Evolutionary conservation across 768 basidiomycete genomes (phyloP), one percentile per base, ranked within the genome.

Genomic region (Xerocomellus chrysenteron): DNA sequence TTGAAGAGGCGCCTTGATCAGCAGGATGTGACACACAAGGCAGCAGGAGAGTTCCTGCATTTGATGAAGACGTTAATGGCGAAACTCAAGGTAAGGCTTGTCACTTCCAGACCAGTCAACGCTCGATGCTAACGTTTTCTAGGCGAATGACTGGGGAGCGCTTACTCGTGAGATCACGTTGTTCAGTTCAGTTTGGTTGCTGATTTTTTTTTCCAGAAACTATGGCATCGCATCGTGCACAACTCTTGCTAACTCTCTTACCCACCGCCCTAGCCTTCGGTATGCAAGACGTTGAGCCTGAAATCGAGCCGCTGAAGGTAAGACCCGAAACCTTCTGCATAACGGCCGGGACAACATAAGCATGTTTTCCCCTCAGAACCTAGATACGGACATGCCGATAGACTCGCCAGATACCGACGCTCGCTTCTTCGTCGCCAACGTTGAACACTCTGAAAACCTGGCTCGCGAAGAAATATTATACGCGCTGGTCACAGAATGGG

Each of bases 131-230:
- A 9, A 64, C 21, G 9, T 5, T 36, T 59, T 50, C 28, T 46
- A 84, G 83, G 77, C 81, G 2, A 84, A 83, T 53, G 84, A 86
- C 56, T 86, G 84, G 84, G 81, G 82, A 26, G 74, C 84, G 0
- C 69, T 86, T 26, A 80, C 82, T 47, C 83, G 84, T 86, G 46
- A 40, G 82, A 64, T 26, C 7, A 0, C 4, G 3, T 26, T 36
- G 4, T 47, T 30, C 6, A 14, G 3, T 30, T 24, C n/a, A 0
- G 17, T 54, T 30, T 24, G 1, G 30, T 36, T 36, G 7, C 40
- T 52, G 17, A 54, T n/a, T n/a, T 39, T 45, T 8, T 43, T 9
- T 26, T 49, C 6, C 51, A 81, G 79, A 80, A 71, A 80, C 76
- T 7, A 74, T 80, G 62, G 74, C 75, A 13, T 72, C 76, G 13